Base-by-base conservation (phyloP, 2,329 filamentous ascomycete species). In the Gaeumannomyces tritici region DNA sequence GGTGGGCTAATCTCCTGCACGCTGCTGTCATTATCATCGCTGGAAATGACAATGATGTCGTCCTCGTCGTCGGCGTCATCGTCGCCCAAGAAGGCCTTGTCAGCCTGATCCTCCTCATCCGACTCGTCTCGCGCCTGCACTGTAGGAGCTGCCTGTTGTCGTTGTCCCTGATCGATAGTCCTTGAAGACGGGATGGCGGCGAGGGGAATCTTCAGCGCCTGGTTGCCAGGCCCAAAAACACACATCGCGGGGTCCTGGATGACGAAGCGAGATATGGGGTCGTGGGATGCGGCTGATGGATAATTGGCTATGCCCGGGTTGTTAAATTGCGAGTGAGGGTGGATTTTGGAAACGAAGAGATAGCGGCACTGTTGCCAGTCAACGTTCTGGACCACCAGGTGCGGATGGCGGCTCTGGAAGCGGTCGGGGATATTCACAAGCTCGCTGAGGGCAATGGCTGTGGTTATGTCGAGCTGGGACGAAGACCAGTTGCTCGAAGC, bases 361-460 rank as follows among this genome's bases (percentile, higher is more conserved):
- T 96, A 96, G 56, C 92, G 84, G 29, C 91, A 92, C 70, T 96
- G 91, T 64, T 96, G 92, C 93, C 93, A 97, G 69, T 96, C 88
- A 12, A 89, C 76, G 57, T 91, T 79, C 29, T 83, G 72, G 1
- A 96, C 86, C 11, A 96, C 93, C 58, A 90, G 86, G 74, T 87
- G 85, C 0, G 88, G 88, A 0, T 0, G 66, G 0, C 11, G 68
- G 65, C 76, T 81, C 6, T 80, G 73, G 68, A 90, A 96, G 57
- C 87, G 69, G 0, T 72, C 60, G 0, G 91, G 86, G 0, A 80
- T 79, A 70, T 96, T 96, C 69, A 96, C 85, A 57, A 97, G 86
- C 71, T 97, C 93, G 68, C 93, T 95, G 57, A 97, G 76, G 35
- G 90, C 89, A 57, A 96, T 75, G 0, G 88, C 88, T 0, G 68